Conservation (phyloP, 345 rosid species). For the Arabidopsis thaliana region DNA sequence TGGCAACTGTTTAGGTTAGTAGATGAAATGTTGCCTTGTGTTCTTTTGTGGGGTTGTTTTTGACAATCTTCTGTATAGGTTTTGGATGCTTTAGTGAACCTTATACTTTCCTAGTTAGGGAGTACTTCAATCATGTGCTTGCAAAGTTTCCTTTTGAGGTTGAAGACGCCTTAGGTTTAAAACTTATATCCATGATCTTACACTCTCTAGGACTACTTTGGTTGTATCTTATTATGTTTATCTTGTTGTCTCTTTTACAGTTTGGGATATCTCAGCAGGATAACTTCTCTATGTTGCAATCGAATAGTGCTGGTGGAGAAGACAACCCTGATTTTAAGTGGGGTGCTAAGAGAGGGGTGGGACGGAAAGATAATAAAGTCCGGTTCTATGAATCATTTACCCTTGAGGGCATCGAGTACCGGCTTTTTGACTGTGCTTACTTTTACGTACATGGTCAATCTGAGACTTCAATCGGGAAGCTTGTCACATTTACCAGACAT, state of each 20-base stretch:
- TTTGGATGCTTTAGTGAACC: background rate
- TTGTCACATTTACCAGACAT: slow-evolving; percentile 54
- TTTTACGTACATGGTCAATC: slow-evolving; percentile 19
- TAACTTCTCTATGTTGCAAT: slow-evolving; percentile 38
- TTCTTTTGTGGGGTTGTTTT: background rate
- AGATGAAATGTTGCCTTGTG: background rate
- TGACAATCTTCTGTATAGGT: background rate
- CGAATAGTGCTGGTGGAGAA: slow-evolving; percentile 14
- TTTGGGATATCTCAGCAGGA: slow-evolving; percentile 11
- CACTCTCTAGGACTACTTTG: slow-evolving; percentile 1
- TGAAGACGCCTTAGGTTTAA: slow-evolving; percentile 1
- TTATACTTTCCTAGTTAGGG: background rate
- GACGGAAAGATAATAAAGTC: slow-evolving; percentile 30
- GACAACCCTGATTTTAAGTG: slow-evolving; percentile 43
- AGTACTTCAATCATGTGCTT: background rate
- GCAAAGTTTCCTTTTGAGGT: background rate
- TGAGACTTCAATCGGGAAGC: slow-evolving; percentile 60
- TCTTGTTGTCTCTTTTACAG: slow-evolving; percentile 8
- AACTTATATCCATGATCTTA: slow-evolving; percentile 10
- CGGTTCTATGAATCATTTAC: slow-evolving; percentile 53
- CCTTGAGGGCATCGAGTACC: slow-evolving; percentile 49
- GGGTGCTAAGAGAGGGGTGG: slow-evolving; percentile 47
- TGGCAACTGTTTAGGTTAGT: slow-evolving; percentile 21
- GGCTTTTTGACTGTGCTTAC: slow-evolving; percentile 54
- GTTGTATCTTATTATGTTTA: background rate